phyloP scores from a whole-genome alignment of 1,284 basidiomycete genomes.

The Marasmius tenuissimus region DNA sequence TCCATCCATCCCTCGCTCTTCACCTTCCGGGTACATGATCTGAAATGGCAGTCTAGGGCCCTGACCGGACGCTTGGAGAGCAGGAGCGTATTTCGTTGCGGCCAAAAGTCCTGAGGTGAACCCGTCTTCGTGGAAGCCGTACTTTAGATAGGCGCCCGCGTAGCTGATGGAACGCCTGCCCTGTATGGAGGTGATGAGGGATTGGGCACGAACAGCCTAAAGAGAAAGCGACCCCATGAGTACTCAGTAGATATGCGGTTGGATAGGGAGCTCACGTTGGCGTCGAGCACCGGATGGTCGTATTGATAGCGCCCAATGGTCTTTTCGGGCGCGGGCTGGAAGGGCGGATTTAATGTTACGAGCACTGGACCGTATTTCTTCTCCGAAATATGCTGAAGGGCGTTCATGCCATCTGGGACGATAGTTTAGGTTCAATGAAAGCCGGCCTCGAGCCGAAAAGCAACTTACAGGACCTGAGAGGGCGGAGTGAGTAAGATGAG shows the following conservation, averaged over 20 bases:
- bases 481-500: slow-evolving; percentile 11
- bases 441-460: slow-evolving; percentile 1
- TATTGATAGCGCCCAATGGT: slow-evolving; percentile 60
- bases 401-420: slow-evolving; percentile 73
- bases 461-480: slow-evolving; percentile 42
- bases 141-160: slow-evolving; percentile 79
- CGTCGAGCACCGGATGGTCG: slow-evolving; percentile 67
- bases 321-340: slow-evolving; percentile 53
- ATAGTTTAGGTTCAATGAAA: slow-evolving; percentile 11
- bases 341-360: slow-evolving; percentile 78
- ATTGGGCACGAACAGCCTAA: slow-evolving; percentile 59
- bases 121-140: slow-evolving; percentile 84
- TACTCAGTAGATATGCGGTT: neutral
- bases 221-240: neutral
- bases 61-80: neutral
- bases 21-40: slow-evolving; percentile 12
- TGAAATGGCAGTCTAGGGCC: slow-evolving; percentile 10
- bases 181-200: slow-evolving; percentile 59
- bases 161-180: slow-evolving; percentile 65
- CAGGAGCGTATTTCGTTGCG: slow-evolving; percentile 21
- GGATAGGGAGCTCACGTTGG: slow-evolving; percentile 32
- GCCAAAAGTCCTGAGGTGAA: slow-evolving; percentile 65
- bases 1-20: neutral
- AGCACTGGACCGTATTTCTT: slow-evolving; percentile 64
- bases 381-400: slow-evolving; percentile 69